These are phyloP conservation scores for Lasiodiplodia gonubiensis DNA, from an alignment of 2,329 filamentous ascomycete genomes.

Conservation along the genomic window DNA sequence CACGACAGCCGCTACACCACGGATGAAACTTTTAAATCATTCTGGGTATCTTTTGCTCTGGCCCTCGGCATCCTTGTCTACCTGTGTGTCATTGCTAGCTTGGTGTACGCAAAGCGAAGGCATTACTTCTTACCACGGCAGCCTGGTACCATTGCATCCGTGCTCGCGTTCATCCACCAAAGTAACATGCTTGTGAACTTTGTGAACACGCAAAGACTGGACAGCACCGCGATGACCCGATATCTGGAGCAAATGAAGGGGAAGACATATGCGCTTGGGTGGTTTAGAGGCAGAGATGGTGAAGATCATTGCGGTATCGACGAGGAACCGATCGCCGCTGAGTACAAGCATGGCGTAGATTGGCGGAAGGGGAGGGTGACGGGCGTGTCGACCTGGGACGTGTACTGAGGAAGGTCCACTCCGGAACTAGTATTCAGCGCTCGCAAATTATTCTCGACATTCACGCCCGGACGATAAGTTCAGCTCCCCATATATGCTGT, in stretches of 20 bases:
- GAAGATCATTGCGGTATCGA: conserved; percentile 78
- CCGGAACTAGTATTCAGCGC: too few relatives aligned
- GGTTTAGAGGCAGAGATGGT: conserved; percentile 76
- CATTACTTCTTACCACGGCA: conserved; percentile 77
- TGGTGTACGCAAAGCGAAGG: conserved; percentile 67
- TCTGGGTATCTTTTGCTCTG: conserved; percentile 68
- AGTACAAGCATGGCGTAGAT: conserved; percentile 67
- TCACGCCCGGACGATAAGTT: too few relatives aligned
- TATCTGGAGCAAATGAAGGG: conserved; percentile 64
- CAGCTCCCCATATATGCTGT: too few relatives aligned
- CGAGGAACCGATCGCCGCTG: conserved; percentile 70
- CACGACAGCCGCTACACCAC: conserved; percentile 38
- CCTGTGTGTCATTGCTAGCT: conserved; percentile 63
- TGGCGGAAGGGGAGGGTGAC: conserved; percentile 42
- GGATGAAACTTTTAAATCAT: conserved; percentile 60
- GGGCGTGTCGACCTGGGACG: conserved; percentile 42
- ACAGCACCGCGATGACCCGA: conserved; percentile 65
- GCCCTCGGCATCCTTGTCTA: conserved; percentile 69
- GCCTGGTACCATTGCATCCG: conserved; percentile 77
- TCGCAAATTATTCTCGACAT: too few relatives aligned
- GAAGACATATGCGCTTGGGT: conserved; percentile 76
- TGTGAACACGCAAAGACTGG: conserved; percentile 70
- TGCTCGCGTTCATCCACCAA: conserved; percentile 79
- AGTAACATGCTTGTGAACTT: conserved; percentile 80
- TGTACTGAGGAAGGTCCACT: conserved; percentile 27